Percentiles rank a stretch among this genome's conserved stretches.
Conservation (phyloP, 2,329 filamentous ascomycete genomes). For the Metarhizium rileyi region DNA sequence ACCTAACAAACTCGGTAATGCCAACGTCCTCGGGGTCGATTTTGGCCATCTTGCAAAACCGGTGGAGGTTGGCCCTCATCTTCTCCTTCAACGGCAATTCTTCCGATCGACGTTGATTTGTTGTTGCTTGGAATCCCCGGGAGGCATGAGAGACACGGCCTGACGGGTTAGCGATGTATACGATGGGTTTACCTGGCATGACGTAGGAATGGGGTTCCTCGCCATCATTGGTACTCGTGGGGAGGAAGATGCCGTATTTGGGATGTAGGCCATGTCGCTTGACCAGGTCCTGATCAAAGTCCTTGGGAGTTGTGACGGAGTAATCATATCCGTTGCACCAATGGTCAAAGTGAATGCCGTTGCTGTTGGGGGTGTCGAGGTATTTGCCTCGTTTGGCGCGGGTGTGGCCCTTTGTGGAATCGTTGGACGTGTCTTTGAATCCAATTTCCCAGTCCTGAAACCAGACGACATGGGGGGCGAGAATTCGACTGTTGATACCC, state of each 20-base stretch:
- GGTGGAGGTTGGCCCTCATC: constrained; percentile 24
- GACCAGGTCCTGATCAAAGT: constrained; percentile 41
- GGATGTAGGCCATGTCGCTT: constrained; percentile 42
- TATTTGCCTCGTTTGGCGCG: constrained; percentile 43
- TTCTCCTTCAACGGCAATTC: constrained; percentile 25
- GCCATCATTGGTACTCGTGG: constrained; percentile 34
- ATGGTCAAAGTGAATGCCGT: constrained; percentile 44
- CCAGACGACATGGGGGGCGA: constrained; percentile 35
- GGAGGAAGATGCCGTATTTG: constrained; percentile 41
- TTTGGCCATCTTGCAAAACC: constrained; percentile 27
- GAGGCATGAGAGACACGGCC: constrained; percentile 40
- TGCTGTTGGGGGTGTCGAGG: constrained; percentile 42
- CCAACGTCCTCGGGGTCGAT: constrained; percentile 24
- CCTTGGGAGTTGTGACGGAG: constrained; percentile 35
- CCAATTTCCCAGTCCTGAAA: constrained; percentile 47
- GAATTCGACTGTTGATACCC: constrained; percentile 43
- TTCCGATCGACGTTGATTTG: constrained; percentile 23
- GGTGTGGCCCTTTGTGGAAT: constrained; percentile 42
- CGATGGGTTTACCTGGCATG: constrained; percentile 37
- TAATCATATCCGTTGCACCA: constrained; percentile 44
- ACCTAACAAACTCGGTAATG: constrained; percentile 21
- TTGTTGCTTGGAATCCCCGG: constrained; percentile 28
- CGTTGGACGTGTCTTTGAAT: constrained; percentile 49
- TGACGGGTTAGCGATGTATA: constrained; percentile 36
- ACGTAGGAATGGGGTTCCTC: constrained; percentile 30